These are phyloP conservation scores for Pterocarpus santalinus DNA, from an alignment of 306 rosid genomes.

Conservation along the genomic window DNA sequence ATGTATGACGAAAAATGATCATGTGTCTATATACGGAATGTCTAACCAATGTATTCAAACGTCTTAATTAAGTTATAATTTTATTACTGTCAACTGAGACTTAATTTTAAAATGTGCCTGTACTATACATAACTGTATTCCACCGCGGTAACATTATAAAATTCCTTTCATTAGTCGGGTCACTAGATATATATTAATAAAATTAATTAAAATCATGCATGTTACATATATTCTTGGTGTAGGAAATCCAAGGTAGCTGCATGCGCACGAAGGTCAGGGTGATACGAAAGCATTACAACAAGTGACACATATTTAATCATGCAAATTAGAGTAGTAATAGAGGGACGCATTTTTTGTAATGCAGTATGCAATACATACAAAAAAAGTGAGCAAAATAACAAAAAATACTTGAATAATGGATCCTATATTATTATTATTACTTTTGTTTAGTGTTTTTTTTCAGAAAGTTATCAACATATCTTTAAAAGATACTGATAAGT, in stretches of 20 bases:
- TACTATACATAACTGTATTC: constrained; percentile 26
- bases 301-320: constrained; percentile 36
- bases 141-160: constrained; percentile 16
- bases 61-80: not conserved
- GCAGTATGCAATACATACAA: too few species aligned
- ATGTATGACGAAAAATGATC: not conserved
- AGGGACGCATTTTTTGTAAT: too few species aligned
- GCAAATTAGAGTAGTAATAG: constrained; percentile 28
- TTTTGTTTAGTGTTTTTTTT: too few species aligned
- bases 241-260: constrained; percentile 39
- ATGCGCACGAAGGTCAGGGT: constrained; percentile 37
- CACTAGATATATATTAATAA: constrained; percentile 17
- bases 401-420: too few species aligned
- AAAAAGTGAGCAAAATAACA: too few species aligned
- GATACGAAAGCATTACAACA: constrained; percentile 15
- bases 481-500: too few species aligned
- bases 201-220: not conserved
- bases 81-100: constrained; percentile 27
- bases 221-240: constrained; percentile 9
- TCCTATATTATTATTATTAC: too few species aligned
- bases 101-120: not conserved
- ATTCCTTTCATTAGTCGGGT: not conserved
- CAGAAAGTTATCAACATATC: too few species aligned
- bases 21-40: constrained; percentile 2
- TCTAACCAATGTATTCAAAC: constrained; percentile 28